phyloP scores from a whole-genome alignment of 805 yeast genomes.

The Metschnikowia gelsemii region DNA sequence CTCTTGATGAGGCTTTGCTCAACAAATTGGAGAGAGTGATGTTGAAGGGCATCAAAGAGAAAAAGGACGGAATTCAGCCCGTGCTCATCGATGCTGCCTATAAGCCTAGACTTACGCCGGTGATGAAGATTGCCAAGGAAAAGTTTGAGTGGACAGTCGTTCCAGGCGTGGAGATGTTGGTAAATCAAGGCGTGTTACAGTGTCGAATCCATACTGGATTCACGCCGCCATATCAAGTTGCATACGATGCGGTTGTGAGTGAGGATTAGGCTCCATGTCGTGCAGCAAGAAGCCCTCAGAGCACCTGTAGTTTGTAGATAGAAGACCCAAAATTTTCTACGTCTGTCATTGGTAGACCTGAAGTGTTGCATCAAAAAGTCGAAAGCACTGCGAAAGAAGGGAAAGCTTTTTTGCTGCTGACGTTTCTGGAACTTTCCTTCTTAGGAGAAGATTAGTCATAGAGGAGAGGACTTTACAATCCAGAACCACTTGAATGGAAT shows the following conservation, averaged over 20 bases:
- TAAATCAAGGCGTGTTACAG: conserved; percentile 90
- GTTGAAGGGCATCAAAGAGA: conserved; percentile 34
- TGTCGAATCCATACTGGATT: conserved; percentile 73
- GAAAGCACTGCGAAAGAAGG: no score
- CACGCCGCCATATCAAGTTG: conserved; percentile 59
- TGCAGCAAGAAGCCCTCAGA: no score
- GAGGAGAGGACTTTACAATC: no score
- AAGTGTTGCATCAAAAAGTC: no score
- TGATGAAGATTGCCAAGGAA: conserved; percentile 72
- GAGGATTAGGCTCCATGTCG: conserved; percentile 20
- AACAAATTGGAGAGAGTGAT: conserved; percentile 49
- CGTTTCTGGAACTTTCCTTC: no score
- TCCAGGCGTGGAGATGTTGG: conserved; percentile 89
- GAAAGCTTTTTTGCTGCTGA: no score
- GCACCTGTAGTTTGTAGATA: not conserved
- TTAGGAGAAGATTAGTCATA: no score
- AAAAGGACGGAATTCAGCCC: conserved; percentile 44
- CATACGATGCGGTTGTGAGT: conserved; percentile 57
- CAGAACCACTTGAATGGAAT: no score
- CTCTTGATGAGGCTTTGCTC: conserved; percentile 54
- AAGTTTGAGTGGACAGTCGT: conserved; percentile 74
- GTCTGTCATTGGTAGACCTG: no score
- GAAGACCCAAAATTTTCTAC: no score
- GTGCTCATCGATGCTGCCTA: conserved; percentile 89
- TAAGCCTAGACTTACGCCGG: conserved; percentile 82